Evolutionary conservation across 108 stramenopile genomes (phyloP).

Genomic region (Aurantiochytrium sp.): DNA sequence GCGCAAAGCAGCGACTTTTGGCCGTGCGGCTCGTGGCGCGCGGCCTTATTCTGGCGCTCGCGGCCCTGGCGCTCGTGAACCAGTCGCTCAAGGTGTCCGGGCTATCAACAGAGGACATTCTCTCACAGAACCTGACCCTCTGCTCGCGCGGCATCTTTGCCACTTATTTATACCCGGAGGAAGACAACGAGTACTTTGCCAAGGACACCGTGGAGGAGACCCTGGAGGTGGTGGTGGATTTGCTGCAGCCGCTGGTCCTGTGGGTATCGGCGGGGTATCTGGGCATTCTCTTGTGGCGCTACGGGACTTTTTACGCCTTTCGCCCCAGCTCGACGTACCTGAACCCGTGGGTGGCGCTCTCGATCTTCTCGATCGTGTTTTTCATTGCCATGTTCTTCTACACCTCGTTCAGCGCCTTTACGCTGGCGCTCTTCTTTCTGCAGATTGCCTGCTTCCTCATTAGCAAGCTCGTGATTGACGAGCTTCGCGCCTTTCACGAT

Average conservation of each 20-base stretch:
- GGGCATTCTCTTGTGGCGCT: not conserved
- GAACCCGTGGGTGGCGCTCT: slow-evolving; percentile 1
- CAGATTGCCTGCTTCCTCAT: not conserved
- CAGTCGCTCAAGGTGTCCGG: not conserved
- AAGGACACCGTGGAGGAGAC: not conserved
- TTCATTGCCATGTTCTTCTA: not conserved
- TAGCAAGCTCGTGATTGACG: not conserved
- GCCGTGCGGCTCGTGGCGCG: not conserved
- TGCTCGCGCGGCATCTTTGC: not conserved
- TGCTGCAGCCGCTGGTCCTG: not conserved
- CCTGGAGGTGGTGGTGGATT: not conserved
- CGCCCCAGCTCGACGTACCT: not conserved
- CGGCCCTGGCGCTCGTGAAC: not conserved
- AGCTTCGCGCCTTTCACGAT: not conserved
- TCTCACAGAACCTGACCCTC: not conserved
- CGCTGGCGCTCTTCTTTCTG: not conserved
- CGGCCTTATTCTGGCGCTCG: not conserved
- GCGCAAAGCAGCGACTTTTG: not conserved
- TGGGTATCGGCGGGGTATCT: not conserved
- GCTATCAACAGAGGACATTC: not conserved
- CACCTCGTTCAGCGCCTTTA: no score
- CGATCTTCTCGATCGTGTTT: not conserved
- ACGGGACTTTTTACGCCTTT: slow-evolving; percentile 13
- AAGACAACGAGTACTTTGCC: not conserved
- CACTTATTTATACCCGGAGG: not conserved